These are phyloP conservation scores for Lavandula angustifolia DNA, from an alignment of 257 asterid genomes.

Conservation along the genomic window DNA sequence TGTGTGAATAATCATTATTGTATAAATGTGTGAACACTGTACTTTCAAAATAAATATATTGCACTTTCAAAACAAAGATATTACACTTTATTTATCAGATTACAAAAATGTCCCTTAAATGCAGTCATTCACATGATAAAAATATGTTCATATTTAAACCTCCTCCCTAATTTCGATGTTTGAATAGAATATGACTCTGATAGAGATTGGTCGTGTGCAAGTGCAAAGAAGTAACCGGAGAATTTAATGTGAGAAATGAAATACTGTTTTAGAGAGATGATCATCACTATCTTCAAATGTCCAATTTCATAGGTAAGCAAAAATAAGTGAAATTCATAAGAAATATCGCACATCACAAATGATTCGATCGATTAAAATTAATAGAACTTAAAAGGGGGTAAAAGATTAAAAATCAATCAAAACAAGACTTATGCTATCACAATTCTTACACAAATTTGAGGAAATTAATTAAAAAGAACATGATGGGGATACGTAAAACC, in stretches of 20 bases:
- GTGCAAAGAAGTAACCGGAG: not conserved
- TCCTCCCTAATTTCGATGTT: no score
- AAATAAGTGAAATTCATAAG: no score
- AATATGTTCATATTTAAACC: no score
- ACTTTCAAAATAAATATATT: no score
- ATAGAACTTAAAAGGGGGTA: not conserved
- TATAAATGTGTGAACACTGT: no score
- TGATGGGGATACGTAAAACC: conserved; percentile 11
- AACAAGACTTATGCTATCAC: conserved; percentile 30
- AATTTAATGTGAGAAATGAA: conserved; percentile 23
- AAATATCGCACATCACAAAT: not conserved
- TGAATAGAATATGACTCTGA: conserved; percentile 24
- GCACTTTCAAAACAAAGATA: no score
- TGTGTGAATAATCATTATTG: no score
- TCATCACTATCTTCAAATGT: conserved; percentile 58
- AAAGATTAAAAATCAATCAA: not conserved
- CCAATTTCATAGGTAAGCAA: not conserved
- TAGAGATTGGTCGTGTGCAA: conserved; percentile 33
- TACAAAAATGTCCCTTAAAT: no score
- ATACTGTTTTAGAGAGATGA: conserved; percentile 41
- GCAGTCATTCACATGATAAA: no score
- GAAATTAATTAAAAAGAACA: not conserved
- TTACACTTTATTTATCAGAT: no score
- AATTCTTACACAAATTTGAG: conserved; percentile 30
- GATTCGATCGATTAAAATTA: not conserved